These are phyloP conservation scores for Trichoderma asperelloides DNA, from an alignment of 495 filamentous ascomycete genomes.

Conservation along the genomic window DNA sequence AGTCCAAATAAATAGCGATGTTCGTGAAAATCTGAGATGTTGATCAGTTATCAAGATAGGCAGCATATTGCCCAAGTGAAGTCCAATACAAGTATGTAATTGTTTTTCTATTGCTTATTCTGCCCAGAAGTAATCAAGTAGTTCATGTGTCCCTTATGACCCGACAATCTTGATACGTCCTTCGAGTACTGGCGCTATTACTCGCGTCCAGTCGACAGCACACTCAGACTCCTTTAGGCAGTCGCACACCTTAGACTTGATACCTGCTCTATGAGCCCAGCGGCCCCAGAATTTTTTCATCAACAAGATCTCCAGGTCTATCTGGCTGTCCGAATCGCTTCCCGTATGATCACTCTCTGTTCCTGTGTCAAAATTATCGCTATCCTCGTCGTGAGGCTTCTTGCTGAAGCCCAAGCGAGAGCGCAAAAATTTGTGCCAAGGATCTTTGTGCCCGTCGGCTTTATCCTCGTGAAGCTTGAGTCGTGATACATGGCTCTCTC, in stretches of 20 bases:
- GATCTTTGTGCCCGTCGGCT: neutral
- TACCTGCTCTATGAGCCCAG: slow-evolving; percentile 64
- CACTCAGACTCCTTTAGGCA: slow-evolving; percentile 46
- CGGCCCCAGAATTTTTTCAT: slow-evolving; percentile 55
- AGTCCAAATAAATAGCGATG: too few species aligned
- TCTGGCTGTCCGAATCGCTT: slow-evolving; percentile 22
- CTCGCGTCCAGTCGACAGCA: slow-evolving; percentile 66
- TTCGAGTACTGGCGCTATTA: slow-evolving; percentile 67
- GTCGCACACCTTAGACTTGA: slow-evolving; percentile 39
- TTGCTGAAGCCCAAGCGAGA: slow-evolving; percentile 33
- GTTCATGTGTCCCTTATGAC: neutral
- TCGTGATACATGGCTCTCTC: neutral
- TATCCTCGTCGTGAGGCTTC: slow-evolving; percentile 25
- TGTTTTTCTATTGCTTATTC: neutral
- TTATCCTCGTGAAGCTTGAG: neutral
- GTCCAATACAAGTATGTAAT: neutral
- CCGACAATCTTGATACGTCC: slow-evolving; percentile 52
- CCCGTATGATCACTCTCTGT: slow-evolving; percentile 21
- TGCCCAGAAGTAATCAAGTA: neutral
- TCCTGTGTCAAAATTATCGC: slow-evolving; percentile 27
- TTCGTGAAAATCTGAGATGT: too few species aligned
- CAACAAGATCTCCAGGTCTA: slow-evolving; percentile 34
- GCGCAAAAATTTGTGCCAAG: slow-evolving; percentile 25
- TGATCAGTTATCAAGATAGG: neutral
- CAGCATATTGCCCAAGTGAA: neutral